Base-by-base conservation (phyloP, 1,284 basidiomycete genomes). In the Singerocomus inundabilis region DNA sequence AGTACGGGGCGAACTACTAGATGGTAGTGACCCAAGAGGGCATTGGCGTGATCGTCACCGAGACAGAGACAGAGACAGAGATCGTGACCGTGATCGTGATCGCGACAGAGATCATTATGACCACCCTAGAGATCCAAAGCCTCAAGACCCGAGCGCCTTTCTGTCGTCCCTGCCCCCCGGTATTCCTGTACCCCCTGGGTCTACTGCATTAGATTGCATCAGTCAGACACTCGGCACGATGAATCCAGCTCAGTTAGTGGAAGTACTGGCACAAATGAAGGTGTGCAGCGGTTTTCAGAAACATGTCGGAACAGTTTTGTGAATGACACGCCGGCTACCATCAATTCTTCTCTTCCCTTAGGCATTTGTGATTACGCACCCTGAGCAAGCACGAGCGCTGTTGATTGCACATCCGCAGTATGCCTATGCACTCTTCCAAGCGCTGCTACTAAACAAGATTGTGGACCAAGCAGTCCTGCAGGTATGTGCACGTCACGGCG, bases 251-350 rank as follows among this genome's bases (percentile, higher is more conserved):
- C 91, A 98, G 66, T 77, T 98, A 55, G 85, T 96, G 69, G 96
- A 99, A 70, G 91, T 98, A n/a, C 76, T 99, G 60, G 88, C 88
- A 28, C 93, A 98, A 70, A 97, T 98, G 90, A 98, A 98, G 85
- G 94, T 94, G 65, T 61, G 78, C 68, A 49, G 47, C 42, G 52
- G 48, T 59, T 58, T 37, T 49, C 46, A 53, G 49, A 57, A 56
- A 55, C 48, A 26, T 67, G 62, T 52, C 43, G n/a, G 31, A 55
- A 52, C 44, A 59, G 37, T 53, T 42, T 66, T 54, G 53, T 47
- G 61, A 60, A 65, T 67, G 46, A 67, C 61, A 25, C 30, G 6
- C 10, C 30, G 48, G 48, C 40, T 25, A 35, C 35, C 29, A 52
- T 48, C 46, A 43, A 44, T 55, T 33, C 39, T 33, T 50, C 34